phyloP scores from a whole-genome alignment of 768 basidiomycete species.

The Cystofilobasidium capitatum region DNA sequence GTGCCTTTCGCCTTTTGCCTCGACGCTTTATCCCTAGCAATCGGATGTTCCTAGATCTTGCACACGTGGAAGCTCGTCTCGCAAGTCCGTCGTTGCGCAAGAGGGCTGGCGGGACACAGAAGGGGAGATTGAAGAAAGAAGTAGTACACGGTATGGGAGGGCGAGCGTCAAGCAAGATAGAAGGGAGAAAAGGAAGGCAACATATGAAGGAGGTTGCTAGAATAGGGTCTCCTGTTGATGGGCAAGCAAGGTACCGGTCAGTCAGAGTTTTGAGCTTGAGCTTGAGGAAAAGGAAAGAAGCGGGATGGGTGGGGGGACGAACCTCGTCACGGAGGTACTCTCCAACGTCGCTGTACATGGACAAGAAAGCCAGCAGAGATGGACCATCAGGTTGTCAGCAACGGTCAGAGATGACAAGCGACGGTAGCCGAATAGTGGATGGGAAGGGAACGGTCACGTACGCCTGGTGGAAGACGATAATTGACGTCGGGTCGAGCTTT shows the following conservation, averaged over 20 bases:
- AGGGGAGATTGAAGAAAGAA: too few species aligned
- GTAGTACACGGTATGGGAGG: background rate
- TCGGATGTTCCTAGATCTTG: too few species aligned
- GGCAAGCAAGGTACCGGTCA: background rate
- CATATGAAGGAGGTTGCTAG: background rate
- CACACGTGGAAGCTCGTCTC: too few species aligned
- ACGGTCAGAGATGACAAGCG: constrained; percentile 10
- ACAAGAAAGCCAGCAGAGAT: background rate
- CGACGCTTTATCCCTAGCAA: too few species aligned
- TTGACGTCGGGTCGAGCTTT: constrained; percentile 92
- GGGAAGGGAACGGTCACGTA: constrained; percentile 41
- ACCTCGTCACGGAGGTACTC: constrained; percentile 96
- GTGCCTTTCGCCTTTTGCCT: too few species aligned
- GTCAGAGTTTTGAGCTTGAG: background rate
- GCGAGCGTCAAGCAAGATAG: background rate
- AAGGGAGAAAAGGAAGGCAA: background rate
- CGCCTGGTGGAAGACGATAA: constrained; percentile 98
- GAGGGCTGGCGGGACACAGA: too few species aligned
- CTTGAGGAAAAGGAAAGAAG: background rate
- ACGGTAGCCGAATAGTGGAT: constrained; percentile 8
- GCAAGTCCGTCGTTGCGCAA: too few species aligned
- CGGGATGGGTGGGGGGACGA: background rate
- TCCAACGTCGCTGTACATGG: constrained; percentile 69
- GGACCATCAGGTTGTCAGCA: background rate
- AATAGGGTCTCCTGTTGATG: constrained; percentile 30